phyloP scores from a whole-genome alignment of 2,329 filamentous ascomycete species.

The Clonostachys rosea region DNA sequence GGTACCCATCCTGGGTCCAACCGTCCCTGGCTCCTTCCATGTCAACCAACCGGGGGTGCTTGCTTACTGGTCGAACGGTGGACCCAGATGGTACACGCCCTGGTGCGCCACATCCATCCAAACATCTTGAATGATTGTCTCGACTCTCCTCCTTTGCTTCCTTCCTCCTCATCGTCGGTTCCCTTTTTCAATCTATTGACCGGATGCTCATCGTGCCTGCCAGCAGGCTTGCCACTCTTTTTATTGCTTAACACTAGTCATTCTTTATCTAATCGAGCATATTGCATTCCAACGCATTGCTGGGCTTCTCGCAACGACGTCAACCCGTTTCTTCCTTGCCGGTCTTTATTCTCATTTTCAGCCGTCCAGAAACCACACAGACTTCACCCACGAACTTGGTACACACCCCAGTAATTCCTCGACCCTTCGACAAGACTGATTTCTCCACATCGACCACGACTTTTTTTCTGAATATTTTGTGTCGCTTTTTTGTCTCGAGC shows the following conservation, averaged over 20 bases:
- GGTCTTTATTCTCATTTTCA: not conserved
- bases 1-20: too few relatives aligned
- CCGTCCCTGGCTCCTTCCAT: too few relatives aligned
- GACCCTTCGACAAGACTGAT: not conserved
- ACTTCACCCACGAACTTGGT: not conserved
- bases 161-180: conserved; percentile 22
- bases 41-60: not conserved
- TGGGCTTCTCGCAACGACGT: not conserved
- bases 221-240: conserved; percentile 56
- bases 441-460: not conserved
- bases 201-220: conserved; percentile 35
- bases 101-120: too few relatives aligned
- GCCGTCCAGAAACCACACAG: not conserved
- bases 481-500: not conserved
- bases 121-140: too few relatives aligned
- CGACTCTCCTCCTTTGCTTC: conserved; percentile 9
- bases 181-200: conserved; percentile 23
- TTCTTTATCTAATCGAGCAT: not conserved
- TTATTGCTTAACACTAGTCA: conserved; percentile 14
- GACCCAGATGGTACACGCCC: conserved; percentile 1
- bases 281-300: not conserved
- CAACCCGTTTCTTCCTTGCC: not conserved
- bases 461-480: not conserved
- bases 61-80: not conserved
- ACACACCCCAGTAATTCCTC: not conserved